These are phyloP conservation scores for Lentinula guzmanii DNA, from an alignment of 768 basidiomycete species.

Conservation along the genomic window DNA sequence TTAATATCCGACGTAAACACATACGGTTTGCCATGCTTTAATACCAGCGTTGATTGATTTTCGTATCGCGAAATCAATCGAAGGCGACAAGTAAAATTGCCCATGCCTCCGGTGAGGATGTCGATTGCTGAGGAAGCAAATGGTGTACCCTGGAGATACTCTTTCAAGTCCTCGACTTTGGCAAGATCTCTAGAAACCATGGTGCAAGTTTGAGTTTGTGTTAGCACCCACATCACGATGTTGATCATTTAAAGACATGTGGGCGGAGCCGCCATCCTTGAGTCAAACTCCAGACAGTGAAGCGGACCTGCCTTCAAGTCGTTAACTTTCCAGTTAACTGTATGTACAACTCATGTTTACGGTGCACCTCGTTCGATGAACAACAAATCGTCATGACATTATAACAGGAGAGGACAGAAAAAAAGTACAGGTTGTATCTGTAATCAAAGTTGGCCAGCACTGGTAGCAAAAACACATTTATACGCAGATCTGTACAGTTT, in stretches of 20 bases:
- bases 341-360: too few species aligned
- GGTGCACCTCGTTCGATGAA: too few species aligned
- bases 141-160: slow-evolving; percentile 41
- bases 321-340: too few species aligned
- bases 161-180: slow-evolving; percentile 7
- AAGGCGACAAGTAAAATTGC: slow-evolving; percentile 58
- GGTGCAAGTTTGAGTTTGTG: neutral
- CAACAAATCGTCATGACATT: neutral
- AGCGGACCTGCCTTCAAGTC: too few species aligned
- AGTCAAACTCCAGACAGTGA: neutral
- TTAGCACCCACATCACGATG: neutral
- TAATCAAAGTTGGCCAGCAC: slow-evolving; percentile 4
- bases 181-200: neutral
- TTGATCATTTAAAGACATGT: neutral
- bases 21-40: slow-evolving; percentile 54
- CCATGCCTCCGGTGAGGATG: slow-evolving; percentile 43
- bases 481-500: slow-evolving; percentile 6
- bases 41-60: slow-evolving; percentile 40
- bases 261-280: neutral
- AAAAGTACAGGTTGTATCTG: neutral
- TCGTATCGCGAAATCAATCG: slow-evolving; percentile 31
- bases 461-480: slow-evolving; percentile 2
- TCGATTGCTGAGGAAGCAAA: slow-evolving; percentile 37
- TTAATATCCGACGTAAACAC: slow-evolving; percentile 11
- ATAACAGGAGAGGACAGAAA: neutral